Evolutionary conservation across 768 basidiomycete genomes (phyloP).

Genomic region (Trichaptum fuscoviolaceum): DNA sequence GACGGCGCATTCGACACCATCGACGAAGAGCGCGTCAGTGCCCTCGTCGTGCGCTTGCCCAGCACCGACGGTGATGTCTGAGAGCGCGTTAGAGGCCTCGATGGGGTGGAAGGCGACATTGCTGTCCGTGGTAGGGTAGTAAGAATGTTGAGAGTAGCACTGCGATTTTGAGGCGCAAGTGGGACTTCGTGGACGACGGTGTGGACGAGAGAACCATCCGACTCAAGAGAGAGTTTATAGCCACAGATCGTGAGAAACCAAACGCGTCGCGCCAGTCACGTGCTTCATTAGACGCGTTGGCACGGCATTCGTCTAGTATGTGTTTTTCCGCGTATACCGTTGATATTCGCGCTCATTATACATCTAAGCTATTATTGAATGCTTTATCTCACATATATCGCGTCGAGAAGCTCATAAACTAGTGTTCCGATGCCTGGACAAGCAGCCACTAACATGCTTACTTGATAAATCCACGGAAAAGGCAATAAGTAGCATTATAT

Average conservation of each 20-base stretch:
- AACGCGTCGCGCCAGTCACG: background rate
- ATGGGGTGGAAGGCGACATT: background rate
- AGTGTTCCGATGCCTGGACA: no score
- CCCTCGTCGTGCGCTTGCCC: background rate
- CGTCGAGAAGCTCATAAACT: no score
- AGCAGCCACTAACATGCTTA: no score
- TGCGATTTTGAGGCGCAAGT: background rate
- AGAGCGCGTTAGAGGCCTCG: background rate
- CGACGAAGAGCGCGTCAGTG: background rate
- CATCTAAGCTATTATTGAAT: no score
- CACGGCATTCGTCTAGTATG: background rate
- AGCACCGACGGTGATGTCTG: slow-evolving; percentile 3
- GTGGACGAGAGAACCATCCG: background rate
- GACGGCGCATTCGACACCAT: background rate
- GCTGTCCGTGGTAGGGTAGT: background rate
- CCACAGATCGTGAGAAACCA: background rate
- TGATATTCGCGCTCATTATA: no score
- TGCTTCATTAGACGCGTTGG: background rate
- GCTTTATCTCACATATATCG: no score
- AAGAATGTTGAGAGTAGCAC: background rate
- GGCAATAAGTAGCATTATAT: no score
- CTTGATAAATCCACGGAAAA: no score
- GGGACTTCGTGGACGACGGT: background rate
- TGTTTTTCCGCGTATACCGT: background rate
- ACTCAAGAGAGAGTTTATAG: background rate